Percentiles rank a stretch among this genome's conserved stretches.
phyloP scores from a whole-genome alignment of 805 yeast genomes.

The Lipomyces kockii region DNA sequence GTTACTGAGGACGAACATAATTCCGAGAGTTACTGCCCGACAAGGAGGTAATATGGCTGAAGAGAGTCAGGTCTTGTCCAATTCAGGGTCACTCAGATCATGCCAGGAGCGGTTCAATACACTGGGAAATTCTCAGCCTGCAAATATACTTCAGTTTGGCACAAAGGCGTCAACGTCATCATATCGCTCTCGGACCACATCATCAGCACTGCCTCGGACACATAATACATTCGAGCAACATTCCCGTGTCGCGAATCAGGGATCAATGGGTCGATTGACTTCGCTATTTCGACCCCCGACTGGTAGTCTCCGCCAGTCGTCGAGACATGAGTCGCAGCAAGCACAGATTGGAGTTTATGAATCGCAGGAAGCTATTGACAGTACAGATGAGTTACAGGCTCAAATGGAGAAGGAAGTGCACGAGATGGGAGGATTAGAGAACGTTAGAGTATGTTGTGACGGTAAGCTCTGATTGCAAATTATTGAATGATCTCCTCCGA shows the following conservation, averaged over 20 bases:
- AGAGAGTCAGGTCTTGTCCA: not conserved
- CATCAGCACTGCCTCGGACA: not conserved
- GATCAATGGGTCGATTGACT: slow-evolving; percentile 25
- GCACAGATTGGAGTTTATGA: not conserved
- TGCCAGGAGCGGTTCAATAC: not conserved
- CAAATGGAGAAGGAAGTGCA: slow-evolving; percentile 40
- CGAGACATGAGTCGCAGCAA: not conserved
- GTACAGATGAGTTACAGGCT: slow-evolving; percentile 17
- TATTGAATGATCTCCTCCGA: not conserved
- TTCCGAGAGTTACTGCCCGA: slow-evolving; percentile 37
- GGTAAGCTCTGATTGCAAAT: slow-evolving; percentile 31
- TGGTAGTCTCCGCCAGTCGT: not conserved
- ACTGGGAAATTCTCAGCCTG: not conserved
- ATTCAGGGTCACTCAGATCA: not conserved
- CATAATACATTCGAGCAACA: not conserved
- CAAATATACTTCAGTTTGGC: not conserved
- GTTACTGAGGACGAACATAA: slow-evolving; percentile 47
- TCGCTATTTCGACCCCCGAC: slow-evolving; percentile 21
- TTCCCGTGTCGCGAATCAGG: slow-evolving; percentile 8
- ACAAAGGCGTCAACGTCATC: not conserved
- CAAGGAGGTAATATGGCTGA: not conserved
- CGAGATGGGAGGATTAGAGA: slow-evolving; percentile 53
- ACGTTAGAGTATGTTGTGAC: slow-evolving; percentile 48
- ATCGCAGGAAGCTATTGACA: slow-evolving; percentile 10
- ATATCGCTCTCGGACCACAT: not conserved